Evolutionary conservation across 2,329 filamentous ascomycete genomes (phyloP).

Genomic region (Pseudocercospora macadamiae): DNA sequence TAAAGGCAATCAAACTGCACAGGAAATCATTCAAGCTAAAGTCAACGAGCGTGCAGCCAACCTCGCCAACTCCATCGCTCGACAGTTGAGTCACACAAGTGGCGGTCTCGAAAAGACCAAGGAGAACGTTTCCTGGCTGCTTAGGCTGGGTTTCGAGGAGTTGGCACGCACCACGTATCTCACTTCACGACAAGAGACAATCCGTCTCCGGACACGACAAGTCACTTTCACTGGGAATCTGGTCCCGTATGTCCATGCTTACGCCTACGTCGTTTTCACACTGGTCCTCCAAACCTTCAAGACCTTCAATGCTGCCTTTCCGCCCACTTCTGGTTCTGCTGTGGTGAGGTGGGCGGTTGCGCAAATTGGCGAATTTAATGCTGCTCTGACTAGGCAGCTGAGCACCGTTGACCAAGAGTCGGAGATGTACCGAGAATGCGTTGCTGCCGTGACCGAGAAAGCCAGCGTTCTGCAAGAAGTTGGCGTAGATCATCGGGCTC

Average conservation of each 20-base stretch:
- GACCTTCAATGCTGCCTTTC: constrained; percentile 58
- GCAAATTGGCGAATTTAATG: constrained; percentile 88
- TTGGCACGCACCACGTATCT: constrained; percentile 86
- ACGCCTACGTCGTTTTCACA: constrained; percentile 94
- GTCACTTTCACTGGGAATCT: constrained; percentile 95
- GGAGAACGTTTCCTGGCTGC: constrained; percentile 80
- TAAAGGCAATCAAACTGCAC: constrained; percentile 82
- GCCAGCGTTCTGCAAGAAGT: constrained; percentile 80
- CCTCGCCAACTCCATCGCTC: constrained; percentile 76
- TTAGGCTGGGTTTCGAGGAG: constrained; percentile 86
- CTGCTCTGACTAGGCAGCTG: constrained; percentile 77
- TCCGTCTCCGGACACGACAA: constrained; percentile 82
- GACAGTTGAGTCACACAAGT: constrained; percentile 76
- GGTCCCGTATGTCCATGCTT: constrained; percentile 88
- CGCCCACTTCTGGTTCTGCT: constrained; percentile 83
- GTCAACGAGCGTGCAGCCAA: constrained; percentile 82
- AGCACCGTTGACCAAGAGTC: constrained; percentile 81
- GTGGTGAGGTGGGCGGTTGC: constrained; percentile 99
- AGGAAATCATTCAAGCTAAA: constrained; percentile 90
- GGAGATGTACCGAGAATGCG: constrained; percentile 78
- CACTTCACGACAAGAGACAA: constrained; percentile 72
- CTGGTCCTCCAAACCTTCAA: constrained; percentile 87
- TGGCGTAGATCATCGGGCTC: constrained; percentile 82
- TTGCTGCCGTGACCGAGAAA: constrained; percentile 79
- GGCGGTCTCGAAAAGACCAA: constrained; percentile 76